Evolutionary conservation across 2,329 filamentous ascomycete species (phyloP).

Genomic region (Phaeophleospora eucalypticola): DNA sequence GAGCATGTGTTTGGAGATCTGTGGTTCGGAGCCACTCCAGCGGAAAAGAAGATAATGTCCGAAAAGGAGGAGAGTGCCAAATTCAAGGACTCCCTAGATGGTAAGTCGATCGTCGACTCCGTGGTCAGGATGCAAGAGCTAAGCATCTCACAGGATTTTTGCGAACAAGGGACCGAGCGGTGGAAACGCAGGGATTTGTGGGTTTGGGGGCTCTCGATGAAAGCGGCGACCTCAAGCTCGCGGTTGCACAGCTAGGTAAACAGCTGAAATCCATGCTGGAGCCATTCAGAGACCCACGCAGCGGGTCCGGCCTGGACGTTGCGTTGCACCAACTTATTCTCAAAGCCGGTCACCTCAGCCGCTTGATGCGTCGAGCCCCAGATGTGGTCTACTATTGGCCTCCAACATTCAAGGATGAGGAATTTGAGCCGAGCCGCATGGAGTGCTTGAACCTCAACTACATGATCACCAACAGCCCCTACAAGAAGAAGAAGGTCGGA

Average conservation of each 20-base stretch:
- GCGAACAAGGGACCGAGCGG: constrained; percentile 23
- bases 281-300: background rate
- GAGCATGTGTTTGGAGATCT: constrained; percentile 30
- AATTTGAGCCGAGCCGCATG: constrained; percentile 29
- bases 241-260: constrained; percentile 10
- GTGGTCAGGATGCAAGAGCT: background rate
- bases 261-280: constrained; percentile 8
- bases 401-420: constrained; percentile 32
- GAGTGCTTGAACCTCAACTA: constrained; percentile 24
- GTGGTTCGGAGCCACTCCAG: constrained; percentile 24
- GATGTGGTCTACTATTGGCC: constrained; percentile 30
- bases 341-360: constrained; percentile 19
- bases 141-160: constrained; percentile 22
- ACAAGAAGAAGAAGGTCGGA: constrained; percentile 16
- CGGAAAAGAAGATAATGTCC: constrained; percentile 24
- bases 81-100: constrained; percentile 38
- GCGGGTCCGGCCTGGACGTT: background rate
- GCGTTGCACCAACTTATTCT: constrained; percentile 18
- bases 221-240: background rate
- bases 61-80: constrained; percentile 33
- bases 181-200: background rate
- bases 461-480: constrained; percentile 25
- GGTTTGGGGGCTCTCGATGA: background rate
- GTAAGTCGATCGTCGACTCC: constrained; percentile 18
- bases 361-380: constrained; percentile 19